Conservation (phyloP, 1,139 yeast genomes). For the Scheffersomyces segobiensis region DNA sequence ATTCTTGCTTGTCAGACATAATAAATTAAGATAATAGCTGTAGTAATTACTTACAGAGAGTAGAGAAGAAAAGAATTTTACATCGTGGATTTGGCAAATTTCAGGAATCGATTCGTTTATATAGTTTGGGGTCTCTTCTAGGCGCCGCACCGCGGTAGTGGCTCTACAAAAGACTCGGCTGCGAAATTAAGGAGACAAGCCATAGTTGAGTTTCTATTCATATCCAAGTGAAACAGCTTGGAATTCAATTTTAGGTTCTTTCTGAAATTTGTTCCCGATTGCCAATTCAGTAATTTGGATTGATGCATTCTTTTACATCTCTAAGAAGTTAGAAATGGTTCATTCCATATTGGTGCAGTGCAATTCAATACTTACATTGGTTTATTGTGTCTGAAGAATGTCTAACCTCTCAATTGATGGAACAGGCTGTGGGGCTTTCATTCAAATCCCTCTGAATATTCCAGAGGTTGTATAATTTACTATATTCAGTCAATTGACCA, state of each 20-base stretch:
- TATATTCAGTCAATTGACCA: too few species aligned
- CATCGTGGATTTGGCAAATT: not conserved
- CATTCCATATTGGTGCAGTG: not conserved
- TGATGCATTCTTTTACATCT: not conserved
- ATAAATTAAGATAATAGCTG: not conserved
- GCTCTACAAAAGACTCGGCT: not conserved
- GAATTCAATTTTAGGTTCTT: too few species aligned
- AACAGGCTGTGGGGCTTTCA: not conserved
- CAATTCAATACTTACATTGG: not conserved
- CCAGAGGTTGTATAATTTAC: too few species aligned
- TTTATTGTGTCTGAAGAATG: too few species aligned
- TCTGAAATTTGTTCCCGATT: not conserved
- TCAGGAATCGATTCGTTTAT: not conserved
- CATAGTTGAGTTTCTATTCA: not conserved
- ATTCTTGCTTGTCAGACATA: constrained; percentile 10
- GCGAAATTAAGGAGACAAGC: not conserved
- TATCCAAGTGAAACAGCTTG: not conserved
- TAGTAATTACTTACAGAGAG: not conserved
- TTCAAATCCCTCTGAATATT: not conserved
- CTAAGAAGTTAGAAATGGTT: not conserved
- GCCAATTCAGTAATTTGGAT: not conserved
- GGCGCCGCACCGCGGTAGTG: not conserved
- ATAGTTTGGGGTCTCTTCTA: not conserved
- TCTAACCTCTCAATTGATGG: not conserved
- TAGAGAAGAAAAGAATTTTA: not conserved